Conservation (phyloP, 2,329 filamentous ascomycete species). For the Ophiostoma populinum region DNA sequence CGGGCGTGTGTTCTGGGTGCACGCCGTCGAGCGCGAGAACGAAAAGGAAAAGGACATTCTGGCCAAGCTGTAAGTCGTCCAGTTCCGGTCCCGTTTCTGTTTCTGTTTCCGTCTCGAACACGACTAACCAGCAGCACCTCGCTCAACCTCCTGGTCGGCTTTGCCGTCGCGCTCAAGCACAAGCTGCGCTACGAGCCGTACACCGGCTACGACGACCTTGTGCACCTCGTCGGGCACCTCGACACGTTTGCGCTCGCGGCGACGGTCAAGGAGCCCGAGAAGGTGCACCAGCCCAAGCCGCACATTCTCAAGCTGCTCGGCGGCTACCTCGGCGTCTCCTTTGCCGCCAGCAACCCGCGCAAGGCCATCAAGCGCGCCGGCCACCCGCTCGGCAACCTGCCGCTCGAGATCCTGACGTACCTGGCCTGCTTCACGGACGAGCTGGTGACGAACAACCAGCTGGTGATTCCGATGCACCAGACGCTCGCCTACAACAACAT, state of each 20-base stretch:
- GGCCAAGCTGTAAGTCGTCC: constrained; percentile 32
- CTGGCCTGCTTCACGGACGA: constrained; percentile 44
- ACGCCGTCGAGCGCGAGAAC: constrained; percentile 42
- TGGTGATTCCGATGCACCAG: constrained; percentile 30
- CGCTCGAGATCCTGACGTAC: constrained; percentile 54
- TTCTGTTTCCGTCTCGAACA: background rate
- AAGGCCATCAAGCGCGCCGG: constrained; percentile 49
- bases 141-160: constrained; percentile 53
- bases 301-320: constrained; percentile 34
- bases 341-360: constrained; percentile 51
- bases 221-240: constrained; percentile 41
- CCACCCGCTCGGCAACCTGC: constrained; percentile 52
- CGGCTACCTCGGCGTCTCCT: constrained; percentile 48
- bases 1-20: constrained; percentile 69
- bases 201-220: constrained; percentile 48
- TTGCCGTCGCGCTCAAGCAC: constrained; percentile 54
- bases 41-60: constrained; percentile 46
- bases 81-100: background rate
- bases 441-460: constrained; percentile 29
- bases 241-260: constrained; percentile 43
- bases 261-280: constrained; percentile 21
- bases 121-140: constrained; percentile 24
- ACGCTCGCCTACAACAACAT: constrained; percentile 26
- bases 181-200: constrained; percentile 58
- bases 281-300: constrained; percentile 16